A percentile compares a stretch with the other conserved stretches of the same genome.
These are phyloP conservation scores for Phytophthora pseudosyringae DNA, from an alignment of 352 stramenopile species.

Conservation along the genomic window DNA sequence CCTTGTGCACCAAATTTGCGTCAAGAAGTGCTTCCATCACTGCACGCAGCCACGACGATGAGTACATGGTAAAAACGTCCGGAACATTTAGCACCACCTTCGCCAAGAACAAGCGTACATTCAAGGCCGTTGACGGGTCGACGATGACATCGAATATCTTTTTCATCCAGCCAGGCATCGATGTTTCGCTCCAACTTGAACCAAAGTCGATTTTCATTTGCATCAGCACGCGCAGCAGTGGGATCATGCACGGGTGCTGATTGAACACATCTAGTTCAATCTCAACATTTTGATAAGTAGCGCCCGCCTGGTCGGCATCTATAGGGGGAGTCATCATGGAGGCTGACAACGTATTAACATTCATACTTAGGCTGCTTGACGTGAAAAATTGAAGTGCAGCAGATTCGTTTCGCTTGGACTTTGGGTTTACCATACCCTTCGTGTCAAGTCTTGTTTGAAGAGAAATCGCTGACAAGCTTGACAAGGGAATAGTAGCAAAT, in stretches of 20 bases:
- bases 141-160: conserved; percentile 66
- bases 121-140: conserved; percentile 47
- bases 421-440: conserved; percentile 12
- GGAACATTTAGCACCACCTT: conserved; percentile 78
- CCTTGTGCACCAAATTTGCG: conserved; percentile 37
- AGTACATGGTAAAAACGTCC: conserved; percentile 60
- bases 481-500: conserved; percentile 64
- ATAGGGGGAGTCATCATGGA: conserved; percentile 23
- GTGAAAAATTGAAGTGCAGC: conserved; percentile 73
- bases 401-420: conserved; percentile 28
- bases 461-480: conserved; percentile 42
- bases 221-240: conserved; percentile 71
- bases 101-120: conserved; percentile 73
- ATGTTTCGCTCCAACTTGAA: conserved; percentile 46
- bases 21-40: conserved; percentile 67
- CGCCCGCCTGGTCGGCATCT: conserved; percentile 28
- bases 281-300: conserved; percentile 44
- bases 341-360: conserved; percentile 32
- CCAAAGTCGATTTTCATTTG: conserved; percentile 82
- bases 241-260: conserved; percentile 78
- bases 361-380: conserved; percentile 72
- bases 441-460: conserved; percentile 36
- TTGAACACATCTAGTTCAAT: conserved; percentile 85
- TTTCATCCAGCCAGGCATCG: conserved; percentile 84
- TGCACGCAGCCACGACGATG: conserved; percentile 52